Evolutionary conservation across 306 rosid species (phyloP).

Genomic region (Dalbergia cultrata): DNA sequence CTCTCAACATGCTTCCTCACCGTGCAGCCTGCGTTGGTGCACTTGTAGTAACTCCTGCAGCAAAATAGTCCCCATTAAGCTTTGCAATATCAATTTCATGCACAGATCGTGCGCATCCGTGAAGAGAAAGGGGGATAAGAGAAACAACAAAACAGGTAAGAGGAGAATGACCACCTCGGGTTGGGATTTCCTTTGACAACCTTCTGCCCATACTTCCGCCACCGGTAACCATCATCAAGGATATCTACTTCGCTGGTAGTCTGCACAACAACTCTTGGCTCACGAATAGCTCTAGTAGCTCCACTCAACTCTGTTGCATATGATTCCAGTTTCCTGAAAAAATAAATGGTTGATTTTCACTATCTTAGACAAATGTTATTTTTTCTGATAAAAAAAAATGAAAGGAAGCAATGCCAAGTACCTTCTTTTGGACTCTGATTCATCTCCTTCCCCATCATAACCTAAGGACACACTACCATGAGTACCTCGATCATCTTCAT

Average conservation of each 20-base stretch:
- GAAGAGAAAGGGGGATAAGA: neutral
- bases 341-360: slow-evolving; percentile 38
- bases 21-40: slow-evolving; percentile 90
- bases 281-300: slow-evolving; percentile 96
- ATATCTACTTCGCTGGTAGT: slow-evolving; percentile 98
- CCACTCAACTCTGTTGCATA: slow-evolving; percentile 92
- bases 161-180: slow-evolving; percentile 70
- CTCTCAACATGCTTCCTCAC: slow-evolving; percentile 99
- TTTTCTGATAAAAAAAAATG: slow-evolving; percentile 27
- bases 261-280: slow-evolving; percentile 99
- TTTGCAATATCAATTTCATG: slow-evolving; percentile 27
- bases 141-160: slow-evolving; percentile 3
- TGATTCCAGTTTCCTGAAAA: slow-evolving; percentile 87
- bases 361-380: slow-evolving; percentile 38
- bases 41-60: slow-evolving; percentile 97
- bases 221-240: slow-evolving; percentile 95
- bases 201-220: slow-evolving; percentile 99
- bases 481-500: slow-evolving; percentile 88
- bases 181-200: slow-evolving; percentile 99
- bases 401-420: slow-evolving; percentile 45
- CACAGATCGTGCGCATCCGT: neutral
- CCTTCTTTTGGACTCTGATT: slow-evolving; percentile 96
- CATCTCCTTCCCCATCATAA: slow-evolving; percentile 91
- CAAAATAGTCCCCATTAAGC: slow-evolving; percentile 39
- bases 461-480: slow-evolving; percentile 91